A percentile compares a stretch with the other conserved stretches of the same genome.
phyloP scores from a whole-genome alignment of 2,329 filamentous ascomycete species.

The Fusarium sp. region DNA sequence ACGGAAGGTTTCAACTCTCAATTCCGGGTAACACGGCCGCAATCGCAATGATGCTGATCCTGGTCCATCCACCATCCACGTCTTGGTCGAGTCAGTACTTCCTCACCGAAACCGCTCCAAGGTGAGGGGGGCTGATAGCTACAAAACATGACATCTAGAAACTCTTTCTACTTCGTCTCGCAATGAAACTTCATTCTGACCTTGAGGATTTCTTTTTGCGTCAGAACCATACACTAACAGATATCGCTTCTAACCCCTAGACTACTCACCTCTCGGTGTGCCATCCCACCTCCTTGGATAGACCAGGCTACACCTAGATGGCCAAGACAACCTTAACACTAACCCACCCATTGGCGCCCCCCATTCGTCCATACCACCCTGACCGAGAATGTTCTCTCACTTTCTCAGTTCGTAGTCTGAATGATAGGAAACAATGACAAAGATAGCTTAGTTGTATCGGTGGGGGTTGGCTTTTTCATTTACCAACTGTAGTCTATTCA shows the following conservation, averaged over 20 bases:
- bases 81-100: constrained; percentile 21
- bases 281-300: constrained; percentile 32
- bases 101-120: constrained; percentile 37
- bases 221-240: neutral
- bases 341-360: constrained; percentile 26
- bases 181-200: neutral
- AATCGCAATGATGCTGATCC: neutral
- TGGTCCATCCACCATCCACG: constrained; percentile 11
- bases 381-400: constrained; percentile 18
- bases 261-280: constrained; percentile 28
- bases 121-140: neutral
- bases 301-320: constrained; percentile 29
- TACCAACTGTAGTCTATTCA: neutral
- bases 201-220: neutral
- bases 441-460: constrained; percentile 23
- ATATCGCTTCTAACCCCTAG: neutral
- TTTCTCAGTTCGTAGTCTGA: constrained; percentile 14
- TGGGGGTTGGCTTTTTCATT: constrained; percentile 12
- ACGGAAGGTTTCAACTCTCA: constrained; percentile 7
- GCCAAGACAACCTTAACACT: constrained; percentile 40
- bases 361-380: constrained; percentile 30
- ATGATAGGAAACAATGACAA: constrained; percentile 41
- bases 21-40: constrained; percentile 23
- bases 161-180: neutral
- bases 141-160: neutral